Percentiles rank a stretch among this genome's conserved stretches.
Conservation (phyloP, 1,284 basidiomycete species). For the Pseudozyma tsukubaensis region DNA sequence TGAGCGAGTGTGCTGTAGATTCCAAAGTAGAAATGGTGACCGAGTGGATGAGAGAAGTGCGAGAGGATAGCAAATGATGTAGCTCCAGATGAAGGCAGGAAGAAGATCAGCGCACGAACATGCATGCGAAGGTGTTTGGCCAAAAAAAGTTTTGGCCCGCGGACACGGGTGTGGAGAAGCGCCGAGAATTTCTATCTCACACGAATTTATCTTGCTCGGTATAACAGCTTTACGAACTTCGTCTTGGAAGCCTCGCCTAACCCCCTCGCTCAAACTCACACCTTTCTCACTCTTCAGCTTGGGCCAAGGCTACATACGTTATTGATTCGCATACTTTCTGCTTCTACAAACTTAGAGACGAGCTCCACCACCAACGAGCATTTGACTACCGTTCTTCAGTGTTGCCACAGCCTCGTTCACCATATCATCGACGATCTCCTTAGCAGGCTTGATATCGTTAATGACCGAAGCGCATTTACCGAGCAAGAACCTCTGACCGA, state of each 20-base stretch:
- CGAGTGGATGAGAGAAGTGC: neutral
- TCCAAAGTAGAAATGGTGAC: neutral
- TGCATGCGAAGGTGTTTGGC: neutral
- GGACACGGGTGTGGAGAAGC: conserved; percentile 7
- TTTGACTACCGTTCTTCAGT: conserved; percentile 43
- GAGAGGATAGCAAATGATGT: no score
- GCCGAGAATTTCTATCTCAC: neutral
- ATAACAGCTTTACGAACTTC: no score
- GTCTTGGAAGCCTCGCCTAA: no score
- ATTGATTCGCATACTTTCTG: neutral
- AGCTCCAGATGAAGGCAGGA: neutral
- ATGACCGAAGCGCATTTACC: conserved; percentile 73
- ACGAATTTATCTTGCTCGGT: no score
- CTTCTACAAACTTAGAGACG: conserved; percentile 17
- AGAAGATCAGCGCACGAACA: neutral
- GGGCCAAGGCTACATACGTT: no score
- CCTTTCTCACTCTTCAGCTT: neutral
- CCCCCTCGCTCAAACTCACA: no score
- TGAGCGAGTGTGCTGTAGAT: neutral
- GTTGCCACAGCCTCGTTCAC: conserved; percentile 55
- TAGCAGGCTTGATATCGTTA: conserved; percentile 60
- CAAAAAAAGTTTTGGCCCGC: conserved; percentile 9
- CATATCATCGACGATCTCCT: conserved; percentile 62
- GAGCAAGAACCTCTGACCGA: conserved; percentile 55
- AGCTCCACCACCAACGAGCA: conserved; percentile 40